A percentile compares a stretch with the other conserved stretches of the same genome.
These are phyloP conservation scores for Pseudocercospora musae DNA, from an alignment of 2,329 filamentous ascomycete genomes.

Conservation along the genomic window DNA sequence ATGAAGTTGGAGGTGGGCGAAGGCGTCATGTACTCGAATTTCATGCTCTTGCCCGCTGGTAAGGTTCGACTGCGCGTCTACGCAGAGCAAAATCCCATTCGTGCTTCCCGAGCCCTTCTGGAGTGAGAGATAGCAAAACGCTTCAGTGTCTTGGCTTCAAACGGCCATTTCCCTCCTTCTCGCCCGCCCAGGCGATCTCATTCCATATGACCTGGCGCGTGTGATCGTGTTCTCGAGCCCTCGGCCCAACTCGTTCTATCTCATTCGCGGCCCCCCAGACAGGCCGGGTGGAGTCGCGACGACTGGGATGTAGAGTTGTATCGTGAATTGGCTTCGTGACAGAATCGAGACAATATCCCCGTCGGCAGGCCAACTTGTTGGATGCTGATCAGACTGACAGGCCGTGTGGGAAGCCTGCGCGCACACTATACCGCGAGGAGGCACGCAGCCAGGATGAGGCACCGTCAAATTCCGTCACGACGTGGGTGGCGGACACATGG, in stretches of 20 bases:
- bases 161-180: neutral
- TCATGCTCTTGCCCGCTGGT: conserved; percentile 1
- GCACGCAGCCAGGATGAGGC: neutral
- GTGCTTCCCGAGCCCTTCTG: neutral
- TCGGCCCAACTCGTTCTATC: conserved; percentile 2
- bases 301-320: conserved; percentile 2
- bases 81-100: neutral
- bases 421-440: neutral
- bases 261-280: neutral
- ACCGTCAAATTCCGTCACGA: neutral
- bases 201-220: conserved; percentile 1
- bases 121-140: neutral
- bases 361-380: neutral
- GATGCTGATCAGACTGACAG: neutral
- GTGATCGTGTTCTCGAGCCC: neutral
- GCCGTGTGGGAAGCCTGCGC: neutral
- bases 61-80: neutral
- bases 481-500: neutral
- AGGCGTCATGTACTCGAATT: neutral
- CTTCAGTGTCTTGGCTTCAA: neutral
- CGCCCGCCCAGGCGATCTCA: conserved; percentile 1
- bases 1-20: conserved; percentile 21
- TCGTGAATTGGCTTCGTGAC: conserved; percentile 3
- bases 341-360: conserved; percentile 4
- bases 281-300: neutral